These are phyloP conservation scores for Plasmopara muralis DNA, from an alignment of 352 stramenopile species.

Conservation along the genomic window DNA sequence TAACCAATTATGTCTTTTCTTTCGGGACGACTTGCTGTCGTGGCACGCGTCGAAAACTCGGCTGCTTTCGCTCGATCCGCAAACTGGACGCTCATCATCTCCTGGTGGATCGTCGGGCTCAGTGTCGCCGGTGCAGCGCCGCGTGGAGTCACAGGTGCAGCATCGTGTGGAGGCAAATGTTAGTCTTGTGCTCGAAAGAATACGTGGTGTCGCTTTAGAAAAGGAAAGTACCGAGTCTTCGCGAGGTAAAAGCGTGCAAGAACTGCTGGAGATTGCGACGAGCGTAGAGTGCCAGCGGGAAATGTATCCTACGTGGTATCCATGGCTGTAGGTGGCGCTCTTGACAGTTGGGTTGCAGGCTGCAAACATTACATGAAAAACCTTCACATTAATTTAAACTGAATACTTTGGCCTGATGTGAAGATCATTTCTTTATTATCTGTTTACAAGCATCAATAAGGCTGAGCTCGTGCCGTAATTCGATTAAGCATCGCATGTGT, in stretches of 20 bases:
- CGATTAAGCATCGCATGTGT: conserved; percentile 43
- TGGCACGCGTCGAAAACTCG: conserved; percentile 86
- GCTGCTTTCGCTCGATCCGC: conserved; percentile 26
- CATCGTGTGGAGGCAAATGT: conserved; percentile 84
- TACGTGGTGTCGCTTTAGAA: conserved; percentile 73
- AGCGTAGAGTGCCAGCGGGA: conserved; percentile 72
- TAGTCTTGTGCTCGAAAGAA: conserved; percentile 70
- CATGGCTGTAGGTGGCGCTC: conserved; percentile 66
- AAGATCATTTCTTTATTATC: not conserved
- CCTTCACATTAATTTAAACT: too few species aligned
- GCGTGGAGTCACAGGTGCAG: conserved; percentile 71
- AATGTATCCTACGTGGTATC: conserved; percentile 85
- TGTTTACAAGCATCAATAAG: conserved; percentile 11
- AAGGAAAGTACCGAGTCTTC: conserved; percentile 50
- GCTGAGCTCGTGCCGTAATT: conserved; percentile 17
- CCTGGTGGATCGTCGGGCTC: conserved; percentile 17
- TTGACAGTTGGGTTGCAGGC: too few species aligned
- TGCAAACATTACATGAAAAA: too few species aligned
- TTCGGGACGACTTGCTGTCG: conserved; percentile 82
- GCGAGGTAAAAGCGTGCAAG: conserved; percentile 65
- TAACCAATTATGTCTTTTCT: conserved; percentile 86
- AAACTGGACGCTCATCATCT: conserved; percentile 20
- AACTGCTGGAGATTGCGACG: conserved; percentile 78
- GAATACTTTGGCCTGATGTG: too few species aligned
- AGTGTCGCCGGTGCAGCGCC: conserved; percentile 37